Evolutionary conservation across 176 grass and related monocot species (phyloP), one percentile per base, ranked within the genome.

Genomic region (Echinochloa phyllopogon): DNA sequence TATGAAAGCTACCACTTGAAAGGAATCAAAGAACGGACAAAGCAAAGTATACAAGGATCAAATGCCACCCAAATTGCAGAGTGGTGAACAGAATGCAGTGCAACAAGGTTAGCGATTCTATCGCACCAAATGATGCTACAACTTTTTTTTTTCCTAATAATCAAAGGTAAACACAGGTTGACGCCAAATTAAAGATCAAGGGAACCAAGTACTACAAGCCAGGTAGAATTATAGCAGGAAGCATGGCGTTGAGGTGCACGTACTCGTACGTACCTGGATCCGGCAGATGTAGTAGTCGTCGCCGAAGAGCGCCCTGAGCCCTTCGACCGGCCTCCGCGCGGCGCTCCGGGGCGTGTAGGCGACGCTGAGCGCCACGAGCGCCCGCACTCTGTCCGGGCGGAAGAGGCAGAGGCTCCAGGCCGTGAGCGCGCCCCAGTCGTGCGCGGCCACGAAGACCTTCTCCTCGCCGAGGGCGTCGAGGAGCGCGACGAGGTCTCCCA

Each of bases 201-300:
- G 20, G 20, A 8, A n/a, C 29, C 29, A 33, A 33, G 29, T n/a
- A n/a, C 53, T 7, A 13, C 11, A 49, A 49, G 48, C 4, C 13
- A 48, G 10, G 10, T 48, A 12, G 10, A 48, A 48, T 33, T 33
- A 33, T 33, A 33, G 29, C 47, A 48, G 47, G 47, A 48, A 48
- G 47, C 47, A 48, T 48, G 13, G 13, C 13, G 47, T 10, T 10
- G 47, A 48, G 47, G 47, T 48, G 10, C 47, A 33, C 29, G 29
- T 33, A 48, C n/a, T 48, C 10, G 3, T 11, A 48, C 13, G 47
- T 44, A 89, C 91, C 81, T 93, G 91, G 49, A 93, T 81, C 8
- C 88, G 69, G 81, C 84, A 79, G 79, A 94, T 42, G 65, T 94
- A 94, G 86, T 89, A 94, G 21, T 94, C 89, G 41, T 91, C 89